Evolutionary conservation across 148 eudicot genomes (phyloP).

Genomic region (Vaccinium vitisidaea): DNA sequence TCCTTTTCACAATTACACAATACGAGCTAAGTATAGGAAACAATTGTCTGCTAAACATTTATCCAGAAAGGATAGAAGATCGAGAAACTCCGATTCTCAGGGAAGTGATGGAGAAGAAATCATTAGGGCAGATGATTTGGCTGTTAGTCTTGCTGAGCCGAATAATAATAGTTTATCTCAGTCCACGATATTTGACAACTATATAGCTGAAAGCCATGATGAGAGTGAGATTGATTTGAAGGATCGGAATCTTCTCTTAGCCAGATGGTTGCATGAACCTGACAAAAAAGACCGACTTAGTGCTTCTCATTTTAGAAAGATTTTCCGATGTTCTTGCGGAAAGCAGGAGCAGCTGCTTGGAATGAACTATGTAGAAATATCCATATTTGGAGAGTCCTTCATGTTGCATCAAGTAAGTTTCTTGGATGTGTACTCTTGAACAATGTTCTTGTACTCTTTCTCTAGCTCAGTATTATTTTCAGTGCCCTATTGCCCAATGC

Average conservation of each 20-base stretch:
- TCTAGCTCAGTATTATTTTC: background rate
- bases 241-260: conserved; percentile 25
- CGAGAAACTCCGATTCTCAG: conserved; percentile 29
- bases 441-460: background rate
- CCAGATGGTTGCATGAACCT: conserved; percentile 84
- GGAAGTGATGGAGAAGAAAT: conserved; percentile 38
- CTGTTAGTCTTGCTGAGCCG: conserved; percentile 28
- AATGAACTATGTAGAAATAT: conserved; percentile 55
- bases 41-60: conserved; percentile 12
- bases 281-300: conserved; percentile 72
- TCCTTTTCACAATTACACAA: conserved; percentile 92
- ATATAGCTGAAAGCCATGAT: conserved; percentile 22
- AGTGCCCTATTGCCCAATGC: background rate
- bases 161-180: conserved; percentile 20
- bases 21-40: conserved; percentile 70
- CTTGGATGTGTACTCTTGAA: background rate
- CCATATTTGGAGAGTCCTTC: conserved; percentile 87
- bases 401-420: conserved; percentile 95
- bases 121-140: conserved; percentile 27
- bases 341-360: conserved; percentile 59
- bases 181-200: conserved; percentile 20
- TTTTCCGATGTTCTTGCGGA: conserved; percentile 74
- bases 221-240: conserved; percentile 22
- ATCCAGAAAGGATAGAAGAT: conserved; percentile 27
- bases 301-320: conserved; percentile 83